Base-by-base conservation (phyloP, 2,329 filamentous ascomycete genomes). In the Helminthosporium solani region DNA sequence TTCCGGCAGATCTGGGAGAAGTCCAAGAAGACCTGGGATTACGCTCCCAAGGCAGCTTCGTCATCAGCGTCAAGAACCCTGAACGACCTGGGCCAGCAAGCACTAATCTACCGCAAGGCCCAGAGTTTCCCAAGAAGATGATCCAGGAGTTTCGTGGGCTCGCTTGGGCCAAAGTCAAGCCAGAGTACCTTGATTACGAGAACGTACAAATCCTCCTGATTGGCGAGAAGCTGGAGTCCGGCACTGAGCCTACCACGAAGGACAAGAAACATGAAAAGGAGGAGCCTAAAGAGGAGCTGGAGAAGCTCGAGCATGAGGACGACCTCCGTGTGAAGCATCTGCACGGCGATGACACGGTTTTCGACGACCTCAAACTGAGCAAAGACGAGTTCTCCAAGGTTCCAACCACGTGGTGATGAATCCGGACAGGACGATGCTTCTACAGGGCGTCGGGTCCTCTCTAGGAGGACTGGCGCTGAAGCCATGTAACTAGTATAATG, bases 21-120 rank as follows among this genome's bases (percentile, higher is more conserved):
- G 78, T 94, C 0, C 90, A 95, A 68, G 76, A 81, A 31, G 84
- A 89, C 46, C 77, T 96, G 11, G 90, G 90, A 0, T 67, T 96
- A 6, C 76, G 78, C 31, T 71, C 81, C 25, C 82, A 85, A 54
- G 90, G 88, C 1, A 88, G 86, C 66, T 95, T 90, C 68, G 79
- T 92, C 42, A 70, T 92, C 42, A 88, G 84, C 54, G 83, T 87
- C 23, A 90, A 90, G 72, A 96, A 95, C 57, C 90, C 90, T 0
- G 77, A 85, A 45, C 82, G 79, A 28, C 77, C 83, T 2, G 82
- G 84, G 0, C 88, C 88, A 0, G 75, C 79, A 2, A 81, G 80
- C 49, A 80, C 83, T 1, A 77, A 75, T 36, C 73, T 95, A 1
- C 82, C 83, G 0, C 73, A 88, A 49, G 76, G 73, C 0, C 82